Conservation (phyloP, 1,139 yeast genomes). For the Pichia inconspicua region DNA sequence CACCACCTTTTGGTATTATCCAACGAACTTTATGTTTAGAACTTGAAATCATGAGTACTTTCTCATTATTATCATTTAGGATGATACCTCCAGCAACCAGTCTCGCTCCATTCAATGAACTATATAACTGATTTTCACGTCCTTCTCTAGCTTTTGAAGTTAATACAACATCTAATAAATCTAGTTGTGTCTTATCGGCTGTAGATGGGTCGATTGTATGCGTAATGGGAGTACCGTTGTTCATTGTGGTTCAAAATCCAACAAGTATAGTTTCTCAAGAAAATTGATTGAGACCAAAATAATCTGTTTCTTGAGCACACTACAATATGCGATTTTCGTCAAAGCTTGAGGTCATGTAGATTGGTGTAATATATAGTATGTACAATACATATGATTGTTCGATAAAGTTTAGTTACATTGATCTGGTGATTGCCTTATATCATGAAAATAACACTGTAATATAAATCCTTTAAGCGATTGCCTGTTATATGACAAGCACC, state of each 20-base stretch:
- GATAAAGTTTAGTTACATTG: too few relatives aligned
- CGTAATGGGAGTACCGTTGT: neutral
- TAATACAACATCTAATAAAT: neutral
- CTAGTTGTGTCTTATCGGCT: neutral
- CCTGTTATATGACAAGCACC: too few relatives aligned
- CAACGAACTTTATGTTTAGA: constrained; percentile 58
- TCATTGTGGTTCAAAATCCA: neutral
- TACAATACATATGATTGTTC: too few relatives aligned
- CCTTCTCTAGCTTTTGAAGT: constrained; percentile 11
- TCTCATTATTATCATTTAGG: constrained; percentile 45
- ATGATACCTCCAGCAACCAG: constrained; percentile 89
- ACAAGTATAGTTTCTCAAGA: too few relatives aligned
- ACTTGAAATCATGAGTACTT: constrained; percentile 73
- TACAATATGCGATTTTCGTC: too few relatives aligned
- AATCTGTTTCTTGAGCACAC: too few relatives aligned
- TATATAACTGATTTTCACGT: constrained; percentile 9
- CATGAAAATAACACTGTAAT: too few relatives aligned
- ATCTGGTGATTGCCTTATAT: too few relatives aligned
- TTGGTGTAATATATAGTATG: too few relatives aligned
- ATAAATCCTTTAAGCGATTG: too few relatives aligned
- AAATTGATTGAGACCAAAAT: neutral
- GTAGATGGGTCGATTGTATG: neutral
- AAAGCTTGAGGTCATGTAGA: too few relatives aligned
- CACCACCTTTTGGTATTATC: constrained; percentile 96
- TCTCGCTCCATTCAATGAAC: constrained; percentile 40